Evolutionary conservation across 371 early-diverging fungal genomes (phyloP).

Genomic region (Coemansia sp.): DNA sequence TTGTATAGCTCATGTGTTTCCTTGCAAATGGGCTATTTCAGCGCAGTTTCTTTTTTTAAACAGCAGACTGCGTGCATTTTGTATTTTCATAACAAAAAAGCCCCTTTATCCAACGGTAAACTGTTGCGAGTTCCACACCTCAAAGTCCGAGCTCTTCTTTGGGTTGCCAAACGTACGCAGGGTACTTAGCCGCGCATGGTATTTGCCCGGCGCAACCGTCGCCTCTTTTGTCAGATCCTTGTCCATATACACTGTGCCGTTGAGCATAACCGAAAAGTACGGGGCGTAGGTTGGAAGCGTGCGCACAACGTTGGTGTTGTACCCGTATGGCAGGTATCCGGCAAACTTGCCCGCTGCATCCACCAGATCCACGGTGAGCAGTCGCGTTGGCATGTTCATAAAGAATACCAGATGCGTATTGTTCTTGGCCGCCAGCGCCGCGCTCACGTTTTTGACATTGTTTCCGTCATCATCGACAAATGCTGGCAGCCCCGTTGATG

Average conservation of each 20-base stretch:
- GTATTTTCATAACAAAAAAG: no score
- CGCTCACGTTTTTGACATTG: not conserved
- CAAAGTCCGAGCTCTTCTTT: constrained; percentile 13
- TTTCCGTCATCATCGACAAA: constrained; percentile 1
- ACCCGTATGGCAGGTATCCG: constrained; percentile 11
- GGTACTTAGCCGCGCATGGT: constrained; percentile 12
- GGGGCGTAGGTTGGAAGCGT: not conserved
- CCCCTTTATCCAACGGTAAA: not conserved
- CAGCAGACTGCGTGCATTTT: no score
- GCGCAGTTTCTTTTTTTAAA: no score
- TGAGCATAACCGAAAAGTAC: not conserved
- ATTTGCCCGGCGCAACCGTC: constrained; percentile 17
- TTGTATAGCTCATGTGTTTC: no score
- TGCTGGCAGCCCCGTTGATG: not conserved
- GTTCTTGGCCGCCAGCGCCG: not conserved
- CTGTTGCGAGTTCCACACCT: constrained; percentile 25
- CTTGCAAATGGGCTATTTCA: no score
- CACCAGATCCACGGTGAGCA: not conserved
- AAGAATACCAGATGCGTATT: not conserved
- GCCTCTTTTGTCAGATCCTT: not conserved
- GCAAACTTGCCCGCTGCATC: not conserved
- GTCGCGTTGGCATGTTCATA: not conserved
- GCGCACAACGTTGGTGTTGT: constrained; percentile 10
- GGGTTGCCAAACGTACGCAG: constrained; percentile 27
- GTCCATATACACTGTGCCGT: constrained; percentile 15